Evolutionary conservation across 768 basidiomycete species (phyloP).

Genomic region (Dioszegia crocea): DNA sequence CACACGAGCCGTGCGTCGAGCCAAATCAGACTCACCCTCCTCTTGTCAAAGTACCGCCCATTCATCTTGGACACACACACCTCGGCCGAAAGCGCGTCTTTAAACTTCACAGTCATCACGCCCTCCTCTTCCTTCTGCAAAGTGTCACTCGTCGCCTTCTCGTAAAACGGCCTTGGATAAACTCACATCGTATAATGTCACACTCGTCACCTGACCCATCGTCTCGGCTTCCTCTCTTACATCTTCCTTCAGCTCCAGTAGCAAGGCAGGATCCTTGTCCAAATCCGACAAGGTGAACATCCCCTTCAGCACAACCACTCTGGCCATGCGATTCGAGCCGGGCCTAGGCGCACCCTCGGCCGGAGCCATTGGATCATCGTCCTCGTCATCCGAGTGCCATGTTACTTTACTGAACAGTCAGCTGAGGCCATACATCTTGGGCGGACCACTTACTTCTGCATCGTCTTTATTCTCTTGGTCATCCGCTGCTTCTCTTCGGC

Average conservation of each 20-base stretch:
- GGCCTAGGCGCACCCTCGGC: conserved; percentile 29
- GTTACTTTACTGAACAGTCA: conserved; percentile 68
- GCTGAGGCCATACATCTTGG: background rate
- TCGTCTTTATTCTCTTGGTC: conserved; percentile 44
- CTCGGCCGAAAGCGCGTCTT: conserved; percentile 83
- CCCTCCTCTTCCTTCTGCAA: conserved; percentile 83
- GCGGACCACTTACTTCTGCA: conserved; percentile 56
- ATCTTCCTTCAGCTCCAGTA: conserved; percentile 23
- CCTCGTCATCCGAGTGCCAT: conserved; percentile 92
- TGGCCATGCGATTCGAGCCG: conserved; percentile 57
- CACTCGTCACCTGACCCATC: conserved; percentile 91
- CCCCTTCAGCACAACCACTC: conserved; percentile 84
- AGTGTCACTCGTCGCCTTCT: background rate
- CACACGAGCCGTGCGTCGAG: background rate
- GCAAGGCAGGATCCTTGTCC: conserved; percentile 19
- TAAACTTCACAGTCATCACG: conserved; percentile 93
- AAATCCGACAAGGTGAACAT: conserved; percentile 75
- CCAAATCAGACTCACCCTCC: conserved; percentile 51
- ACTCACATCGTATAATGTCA: conserved; percentile 88
- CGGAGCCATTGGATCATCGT: conserved; percentile 55
- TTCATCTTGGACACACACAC: conserved; percentile 96
- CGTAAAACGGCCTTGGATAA: background rate
- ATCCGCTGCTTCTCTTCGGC: conserved; percentile 47
- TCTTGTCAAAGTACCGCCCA: conserved; percentile 81
- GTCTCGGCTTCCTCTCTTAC: conserved; percentile 55